A percentile compares a stretch with the other conserved stretches of the same genome.
phyloP scores from a whole-genome alignment of 305 asterid species.

The Fraxinus ornus region DNA sequence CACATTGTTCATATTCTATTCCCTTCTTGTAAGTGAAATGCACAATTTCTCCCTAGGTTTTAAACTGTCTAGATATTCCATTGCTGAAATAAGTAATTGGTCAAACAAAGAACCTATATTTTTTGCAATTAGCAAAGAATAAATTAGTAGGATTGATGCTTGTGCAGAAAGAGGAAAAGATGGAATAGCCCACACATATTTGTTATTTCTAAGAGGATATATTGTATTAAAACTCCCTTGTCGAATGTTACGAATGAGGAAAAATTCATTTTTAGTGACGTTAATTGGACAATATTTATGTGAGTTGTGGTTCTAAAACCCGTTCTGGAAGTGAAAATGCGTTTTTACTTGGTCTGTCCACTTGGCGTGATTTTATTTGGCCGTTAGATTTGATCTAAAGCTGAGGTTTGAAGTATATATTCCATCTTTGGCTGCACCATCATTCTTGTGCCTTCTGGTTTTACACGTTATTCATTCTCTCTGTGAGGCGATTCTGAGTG shows the following conservation, averaged over 20 bases:
- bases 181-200: background rate
- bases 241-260: background rate
- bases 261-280: background rate
- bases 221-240: background rate
- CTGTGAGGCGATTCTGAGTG: too few relatives aligned
- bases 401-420: too few relatives aligned
- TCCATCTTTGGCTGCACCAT: too few relatives aligned
- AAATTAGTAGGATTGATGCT: background rate
- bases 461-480: too few relatives aligned
- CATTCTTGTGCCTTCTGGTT: too few relatives aligned
- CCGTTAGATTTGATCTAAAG: too few relatives aligned
- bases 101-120: background rate
- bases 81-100: background rate
- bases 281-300: background rate
- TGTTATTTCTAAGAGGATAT: background rate
- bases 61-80: background rate
- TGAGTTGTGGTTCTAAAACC: too few relatives aligned
- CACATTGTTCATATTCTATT: background rate
- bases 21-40: background rate
- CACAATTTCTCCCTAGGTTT: background rate
- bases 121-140: background rate
- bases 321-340: too few relatives aligned
- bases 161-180: background rate
- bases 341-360: too few relatives aligned
- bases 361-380: too few relatives aligned